phyloP scores from a whole-genome alignment of 192 early-diverging fungal species.

The Funneliformis geosporum region DNA sequence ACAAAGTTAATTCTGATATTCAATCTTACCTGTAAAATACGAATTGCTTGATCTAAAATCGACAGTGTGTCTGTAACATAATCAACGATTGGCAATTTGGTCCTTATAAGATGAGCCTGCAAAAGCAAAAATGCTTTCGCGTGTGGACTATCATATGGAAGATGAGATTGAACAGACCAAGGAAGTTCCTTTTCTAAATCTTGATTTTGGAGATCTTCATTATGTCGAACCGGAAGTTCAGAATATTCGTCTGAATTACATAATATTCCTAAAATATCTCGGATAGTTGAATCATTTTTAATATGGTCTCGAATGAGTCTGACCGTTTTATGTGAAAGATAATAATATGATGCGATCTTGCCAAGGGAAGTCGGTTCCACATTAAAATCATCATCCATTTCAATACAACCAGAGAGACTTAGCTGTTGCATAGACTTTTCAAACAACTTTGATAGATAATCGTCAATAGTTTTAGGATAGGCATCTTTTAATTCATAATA shows the following conservation, averaged over 20 bases:
- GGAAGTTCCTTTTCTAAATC: conserved; percentile 78
- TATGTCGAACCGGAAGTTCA: conserved; percentile 91
- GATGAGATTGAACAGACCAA: conserved; percentile 57
- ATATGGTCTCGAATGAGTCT: conserved; percentile 64
- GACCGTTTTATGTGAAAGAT: conserved; percentile 83
- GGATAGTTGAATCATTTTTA: conserved; percentile 45
- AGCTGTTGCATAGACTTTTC: conserved; percentile 71
- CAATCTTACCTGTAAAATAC: conserved; percentile 68
- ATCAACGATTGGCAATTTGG: conserved; percentile 82
- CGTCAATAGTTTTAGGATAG: conserved; percentile 65
- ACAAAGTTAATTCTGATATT: too few species aligned
- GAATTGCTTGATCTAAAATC: conserved; percentile 89
- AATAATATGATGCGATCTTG: conserved; percentile 89
- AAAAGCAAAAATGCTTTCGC: conserved; percentile 88
- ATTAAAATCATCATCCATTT: conserved; percentile 65
- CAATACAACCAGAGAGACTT: conserved; percentile 70
- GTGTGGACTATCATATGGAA: conserved; percentile 81
- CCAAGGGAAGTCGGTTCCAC: conserved; percentile 77
- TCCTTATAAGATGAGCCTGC: conserved; percentile 85
- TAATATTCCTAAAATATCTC: conserved; percentile 74
- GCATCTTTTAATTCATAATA: conserved; percentile 90
- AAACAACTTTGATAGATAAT: conserved; percentile 79
- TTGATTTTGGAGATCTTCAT: conserved; percentile 89
- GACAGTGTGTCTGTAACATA: conserved; percentile 88
- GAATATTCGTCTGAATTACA: conserved; percentile 85